A percentile compares a stretch with the other conserved stretches of the same genome.
Evolutionary conservation across 257 asterid species (phyloP).

Genomic region (Craterostigma plantagineum): DNA sequence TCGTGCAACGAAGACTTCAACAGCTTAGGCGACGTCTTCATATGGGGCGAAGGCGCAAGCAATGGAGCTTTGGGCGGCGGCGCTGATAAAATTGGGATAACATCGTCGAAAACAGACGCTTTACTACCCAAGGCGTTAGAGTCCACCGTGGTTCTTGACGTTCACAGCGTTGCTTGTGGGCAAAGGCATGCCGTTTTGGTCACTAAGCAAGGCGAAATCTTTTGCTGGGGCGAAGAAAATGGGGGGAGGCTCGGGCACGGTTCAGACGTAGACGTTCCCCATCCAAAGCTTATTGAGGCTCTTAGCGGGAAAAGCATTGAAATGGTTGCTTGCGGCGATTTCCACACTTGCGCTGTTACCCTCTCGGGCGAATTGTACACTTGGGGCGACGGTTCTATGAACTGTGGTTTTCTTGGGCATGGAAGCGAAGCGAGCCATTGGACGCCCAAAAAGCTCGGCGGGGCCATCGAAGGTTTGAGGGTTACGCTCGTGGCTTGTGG

Average conservation of each 20-base stretch:
- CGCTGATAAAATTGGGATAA: slow-evolving; percentile 11
- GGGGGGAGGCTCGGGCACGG: slow-evolving; percentile 92
- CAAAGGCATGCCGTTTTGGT: slow-evolving; percentile 51
- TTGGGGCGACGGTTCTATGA: slow-evolving; percentile 60
- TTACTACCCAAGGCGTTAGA: slow-evolving; percentile 55
- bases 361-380: slow-evolving; percentile 69
- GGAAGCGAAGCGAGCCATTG: slow-evolving; percentile 57
- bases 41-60: slow-evolving; percentile 78
- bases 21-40: slow-evolving; percentile 65
- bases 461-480: slow-evolving; percentile 44
- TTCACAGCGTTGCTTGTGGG: slow-evolving; percentile 55
- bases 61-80: slow-evolving; percentile 63
- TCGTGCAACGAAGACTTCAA: slow-evolving; percentile 67
- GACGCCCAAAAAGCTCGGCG: slow-evolving; percentile 56
- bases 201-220: slow-evolving; percentile 66
- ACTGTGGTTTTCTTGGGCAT: slow-evolving; percentile 57
- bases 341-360: slow-evolving; percentile 72
- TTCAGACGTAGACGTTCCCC: slow-evolving; percentile 32
- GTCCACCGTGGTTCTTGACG: slow-evolving; percentile 57
- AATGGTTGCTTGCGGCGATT: slow-evolving; percentile 59
- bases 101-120: slow-evolving; percentile 23
- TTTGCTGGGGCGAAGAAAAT: slow-evolving; percentile 80
- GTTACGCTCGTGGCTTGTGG: slow-evolving; percentile 69
- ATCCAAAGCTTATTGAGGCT: slow-evolving; percentile 45
- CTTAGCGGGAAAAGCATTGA: slow-evolving; percentile 44